Evolutionary conservation across 2,329 filamentous ascomycete species (phyloP).

Genomic region (Annulohypoxylon truncatum): DNA sequence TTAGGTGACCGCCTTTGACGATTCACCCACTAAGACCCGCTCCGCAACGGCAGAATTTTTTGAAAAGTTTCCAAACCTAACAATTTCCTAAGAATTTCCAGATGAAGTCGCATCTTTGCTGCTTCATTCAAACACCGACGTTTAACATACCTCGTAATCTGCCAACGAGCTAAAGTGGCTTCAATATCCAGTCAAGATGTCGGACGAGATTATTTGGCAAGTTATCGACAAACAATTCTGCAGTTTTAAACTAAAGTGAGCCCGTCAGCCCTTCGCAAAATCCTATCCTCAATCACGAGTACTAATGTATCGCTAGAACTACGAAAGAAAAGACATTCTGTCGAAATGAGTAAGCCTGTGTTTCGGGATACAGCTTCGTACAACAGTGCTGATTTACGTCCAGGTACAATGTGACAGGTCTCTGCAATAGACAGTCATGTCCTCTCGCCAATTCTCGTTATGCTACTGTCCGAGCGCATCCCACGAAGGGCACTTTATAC

Average conservation of each 20-base stretch:
- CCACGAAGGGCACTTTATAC: slow-evolving; percentile 84
- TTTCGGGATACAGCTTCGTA: not conserved
- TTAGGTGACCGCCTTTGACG: slow-evolving; percentile 31
- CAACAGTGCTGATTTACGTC: not conserved
- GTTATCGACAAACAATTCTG: slow-evolving; percentile 94
- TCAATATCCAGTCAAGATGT: slow-evolving; percentile 67
- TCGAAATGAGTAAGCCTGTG: slow-evolving; percentile 74
- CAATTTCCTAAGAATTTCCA: slow-evolving; percentile 14
- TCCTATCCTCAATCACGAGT: not conserved
- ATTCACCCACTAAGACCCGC: slow-evolving; percentile 6
- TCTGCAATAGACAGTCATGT: slow-evolving; percentile 68
- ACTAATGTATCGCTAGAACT: slow-evolving; percentile 64
- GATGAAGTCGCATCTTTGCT: slow-evolving; percentile 2
- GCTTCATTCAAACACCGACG: not conserved
- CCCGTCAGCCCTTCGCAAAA: slow-evolving; percentile 4
- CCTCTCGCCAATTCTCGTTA: slow-evolving; percentile 57
- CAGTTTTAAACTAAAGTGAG: slow-evolving; percentile 91
- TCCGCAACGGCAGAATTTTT: slow-evolving; percentile 44
- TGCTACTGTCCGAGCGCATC: slow-evolving; percentile 88
- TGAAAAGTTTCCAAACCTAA: slow-evolving; percentile 31
- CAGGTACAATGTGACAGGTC: slow-evolving; percentile 74
- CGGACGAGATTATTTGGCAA: slow-evolving; percentile 97
- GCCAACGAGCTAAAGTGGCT: not conserved
- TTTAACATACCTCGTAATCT: not conserved
- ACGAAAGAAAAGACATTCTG: slow-evolving; percentile 93